phyloP scores from a whole-genome alignment of 148 eudicot genomes.

The Heliamphora exappendiculata region DNA sequence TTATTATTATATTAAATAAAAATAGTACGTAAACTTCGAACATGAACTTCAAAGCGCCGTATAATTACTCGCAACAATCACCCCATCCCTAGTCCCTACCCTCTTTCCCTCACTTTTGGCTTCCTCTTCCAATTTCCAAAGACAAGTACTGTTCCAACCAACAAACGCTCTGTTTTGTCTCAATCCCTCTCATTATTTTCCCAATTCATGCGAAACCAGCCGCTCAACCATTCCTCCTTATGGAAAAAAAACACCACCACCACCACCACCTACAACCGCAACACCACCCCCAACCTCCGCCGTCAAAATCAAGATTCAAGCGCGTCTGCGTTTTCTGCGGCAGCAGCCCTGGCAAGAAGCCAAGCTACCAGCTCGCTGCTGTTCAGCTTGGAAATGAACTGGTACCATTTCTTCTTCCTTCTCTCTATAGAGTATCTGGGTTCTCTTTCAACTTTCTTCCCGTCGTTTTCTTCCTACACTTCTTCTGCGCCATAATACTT shows the following conservation, averaged over 20 bases:
- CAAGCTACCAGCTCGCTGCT: slow-evolving; percentile 69
- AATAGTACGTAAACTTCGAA: too few relatives aligned
- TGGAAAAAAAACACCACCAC: slow-evolving; percentile 7
- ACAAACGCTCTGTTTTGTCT: not conserved
- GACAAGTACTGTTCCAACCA: not conserved
- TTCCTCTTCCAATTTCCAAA: not conserved
- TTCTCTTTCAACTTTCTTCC: too few relatives aligned
- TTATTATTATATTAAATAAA: too few relatives aligned
- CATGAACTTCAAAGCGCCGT: too few relatives aligned
- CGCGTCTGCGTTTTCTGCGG: slow-evolving; percentile 89
- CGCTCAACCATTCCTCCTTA: not conserved
- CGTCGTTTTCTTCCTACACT: too few relatives aligned
- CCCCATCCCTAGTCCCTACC: not conserved
- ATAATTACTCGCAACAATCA: too few relatives aligned
- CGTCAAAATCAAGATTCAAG: slow-evolving; percentile 42
- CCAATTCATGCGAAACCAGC: not conserved
- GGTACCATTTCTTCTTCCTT: slow-evolving; percentile 23
- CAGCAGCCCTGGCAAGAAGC: slow-evolving; percentile 79
- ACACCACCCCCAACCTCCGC: not conserved
- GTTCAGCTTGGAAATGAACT: slow-evolving; percentile 63
- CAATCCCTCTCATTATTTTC: not conserved
- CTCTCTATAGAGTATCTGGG: not conserved
- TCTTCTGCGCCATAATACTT: too few relatives aligned
- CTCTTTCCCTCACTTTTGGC: not conserved
- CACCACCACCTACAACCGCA: too few relatives aligned